phyloP scores from a whole-genome alignment of 805 yeast species.

The Suhomyces kilbournensis region DNA sequence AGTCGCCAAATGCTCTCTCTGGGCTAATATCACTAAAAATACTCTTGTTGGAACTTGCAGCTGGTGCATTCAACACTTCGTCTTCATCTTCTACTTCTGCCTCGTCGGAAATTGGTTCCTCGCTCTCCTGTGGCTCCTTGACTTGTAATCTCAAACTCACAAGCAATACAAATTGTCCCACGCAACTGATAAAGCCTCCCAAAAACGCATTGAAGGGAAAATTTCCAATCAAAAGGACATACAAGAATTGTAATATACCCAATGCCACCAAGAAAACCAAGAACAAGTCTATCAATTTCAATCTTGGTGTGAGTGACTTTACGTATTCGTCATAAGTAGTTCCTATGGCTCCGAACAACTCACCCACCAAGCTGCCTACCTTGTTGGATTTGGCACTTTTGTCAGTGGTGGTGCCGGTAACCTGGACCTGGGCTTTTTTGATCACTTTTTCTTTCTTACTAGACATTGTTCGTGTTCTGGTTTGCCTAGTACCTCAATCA shows the following conservation, averaged over 20 bases:
- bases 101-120: not conserved
- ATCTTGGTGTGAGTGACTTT: conserved; percentile 40
- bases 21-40: conserved; percentile 25
- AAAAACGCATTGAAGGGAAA: conserved; percentile 97
- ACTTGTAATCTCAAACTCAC: conserved; percentile 76
- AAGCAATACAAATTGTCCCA: conserved; percentile 91
- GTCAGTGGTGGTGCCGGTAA: conserved; percentile 4
- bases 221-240: conserved; percentile 74
- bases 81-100: not conserved
- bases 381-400: conserved; percentile 1
- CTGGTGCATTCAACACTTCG: not conserved
- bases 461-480: no score
- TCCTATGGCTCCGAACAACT: conserved; percentile 27
- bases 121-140: conserved; percentile 5
- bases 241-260: conserved; percentile 76
- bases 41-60: conserved; percentile 7
- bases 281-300: conserved; percentile 74
- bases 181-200: conserved; percentile 88
- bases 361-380: conserved; percentile 16
- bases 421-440: conserved; percentile 18
- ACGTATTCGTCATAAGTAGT: conserved; percentile 35
- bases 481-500: not conserved
- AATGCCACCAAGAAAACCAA: conserved; percentile 68
- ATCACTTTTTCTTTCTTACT: conserved; percentile 30
- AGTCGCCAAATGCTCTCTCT: conserved; percentile 81